Evolutionary conservation across 345 rosid species (phyloP).

Genomic region (Psidium guajava): DNA sequence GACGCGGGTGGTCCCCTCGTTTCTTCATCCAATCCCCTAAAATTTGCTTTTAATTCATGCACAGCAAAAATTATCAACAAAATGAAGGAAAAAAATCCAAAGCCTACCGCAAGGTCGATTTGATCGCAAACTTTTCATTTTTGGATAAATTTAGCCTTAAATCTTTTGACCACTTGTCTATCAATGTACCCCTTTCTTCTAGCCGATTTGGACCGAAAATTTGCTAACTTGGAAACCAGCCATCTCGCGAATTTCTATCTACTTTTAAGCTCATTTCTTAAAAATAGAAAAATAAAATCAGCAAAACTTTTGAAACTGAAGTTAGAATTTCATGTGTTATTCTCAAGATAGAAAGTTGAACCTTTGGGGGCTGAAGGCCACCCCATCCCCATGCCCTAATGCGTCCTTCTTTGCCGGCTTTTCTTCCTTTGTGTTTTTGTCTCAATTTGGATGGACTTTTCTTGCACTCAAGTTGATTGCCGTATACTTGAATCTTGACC

Average conservation of each 20-base stretch:
- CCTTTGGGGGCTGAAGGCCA: background rate
- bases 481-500: background rate
- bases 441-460: background rate
- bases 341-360: background rate
- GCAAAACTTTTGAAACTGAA: background rate
- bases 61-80: no score
- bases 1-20: background rate
- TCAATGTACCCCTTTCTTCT: no score
- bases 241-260: no score
- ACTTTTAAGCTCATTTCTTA: no score
- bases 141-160: background rate
- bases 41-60: background rate
- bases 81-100: rapidly evolving
- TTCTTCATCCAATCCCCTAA: background rate
- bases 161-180: rapidly evolving
- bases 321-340: background rate
- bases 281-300: background rate
- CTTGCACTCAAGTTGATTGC: background rate
- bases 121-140: rapidly evolving
- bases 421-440: background rate
- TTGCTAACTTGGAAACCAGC: no score
- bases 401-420: no score
- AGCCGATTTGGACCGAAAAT: no score
- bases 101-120: rapidly evolving
- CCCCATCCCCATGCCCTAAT: background rate